Evolutionary conservation across 306 rosid genomes (phyloP).

Genomic region (Pueraria montana): DNA sequence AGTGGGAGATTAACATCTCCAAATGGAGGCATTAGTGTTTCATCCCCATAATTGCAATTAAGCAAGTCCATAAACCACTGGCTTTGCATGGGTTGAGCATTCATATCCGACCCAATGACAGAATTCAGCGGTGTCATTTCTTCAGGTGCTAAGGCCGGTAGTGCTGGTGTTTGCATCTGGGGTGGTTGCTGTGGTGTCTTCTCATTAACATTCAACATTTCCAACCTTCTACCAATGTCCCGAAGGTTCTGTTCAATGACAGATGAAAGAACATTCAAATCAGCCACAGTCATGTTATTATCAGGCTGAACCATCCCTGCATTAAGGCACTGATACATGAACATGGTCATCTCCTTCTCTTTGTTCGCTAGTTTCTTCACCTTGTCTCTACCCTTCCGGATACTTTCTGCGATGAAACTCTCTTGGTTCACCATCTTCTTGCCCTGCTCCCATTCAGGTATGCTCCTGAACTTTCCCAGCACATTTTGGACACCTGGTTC

Average conservation of each 20-base stretch:
- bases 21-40: neutral
- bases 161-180: too few relatives aligned
- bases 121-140: too few relatives aligned
- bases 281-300: too few relatives aligned
- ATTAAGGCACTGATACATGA: conserved; percentile 23
- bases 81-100: neutral
- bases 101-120: neutral
- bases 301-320: too few relatives aligned
- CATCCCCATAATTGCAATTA: neutral
- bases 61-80: conserved; percentile 17
- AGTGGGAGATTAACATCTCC: neutral
- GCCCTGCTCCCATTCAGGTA: conserved; percentile 20
- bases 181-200: too few relatives aligned
- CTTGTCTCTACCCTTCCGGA: conserved; percentile 9
- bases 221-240: too few relatives aligned
- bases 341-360: neutral
- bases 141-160: too few relatives aligned
- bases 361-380: neutral
- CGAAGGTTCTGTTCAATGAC: conserved; percentile 47
- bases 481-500: neutral
- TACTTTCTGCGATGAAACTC: conserved; percentile 7
- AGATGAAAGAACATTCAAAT: conserved; percentile 45
- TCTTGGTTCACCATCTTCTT: conserved; percentile 39
- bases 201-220: too few relatives aligned
- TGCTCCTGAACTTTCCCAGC: neutral